Evolutionary conservation across 176 grass and related monocot genomes (phyloP).

Genomic region (Saccharum officinarum): DNA sequence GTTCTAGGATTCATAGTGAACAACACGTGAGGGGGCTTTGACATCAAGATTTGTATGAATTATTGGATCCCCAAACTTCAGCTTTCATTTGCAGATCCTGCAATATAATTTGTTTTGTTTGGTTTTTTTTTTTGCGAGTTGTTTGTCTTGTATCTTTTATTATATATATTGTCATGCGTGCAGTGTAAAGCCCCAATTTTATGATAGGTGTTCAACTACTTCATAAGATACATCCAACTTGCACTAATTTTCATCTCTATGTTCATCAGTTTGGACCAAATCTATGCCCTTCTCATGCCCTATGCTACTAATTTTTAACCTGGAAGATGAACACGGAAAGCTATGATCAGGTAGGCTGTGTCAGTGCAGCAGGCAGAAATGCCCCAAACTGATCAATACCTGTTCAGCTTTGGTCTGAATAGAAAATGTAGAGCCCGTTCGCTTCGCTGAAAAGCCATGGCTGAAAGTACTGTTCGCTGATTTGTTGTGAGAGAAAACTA

Average conservation of each 20-base stretch:
- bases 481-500: too few species aligned
- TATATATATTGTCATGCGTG: not conserved
- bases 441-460: too few species aligned
- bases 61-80: constrained; percentile 9
- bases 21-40: constrained; percentile 5
- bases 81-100: not conserved
- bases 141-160: not conserved
- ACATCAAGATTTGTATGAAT: not conserved
- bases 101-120: not conserved
- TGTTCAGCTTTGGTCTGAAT: constrained; percentile 4
- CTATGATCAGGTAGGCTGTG: constrained; percentile 37
- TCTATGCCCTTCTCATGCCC: not conserved
- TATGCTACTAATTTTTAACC: constrained; percentile 5
- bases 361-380: constrained; percentile 24
- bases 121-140: not conserved
- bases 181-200: not conserved
- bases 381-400: constrained; percentile 28
- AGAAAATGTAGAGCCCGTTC: too few species aligned
- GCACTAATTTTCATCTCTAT: not conserved
- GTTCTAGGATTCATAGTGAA: not conserved
- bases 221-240: not conserved
- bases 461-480: too few species aligned
- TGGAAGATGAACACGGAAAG: constrained; percentile 21
- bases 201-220: not conserved
- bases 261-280: constrained; percentile 22